Percentiles rank a stretch among this genome's conserved stretches.
phyloP scores from a whole-genome alignment of 2,329 filamentous ascomycete species.

The Calonectria leucothoes region DNA sequence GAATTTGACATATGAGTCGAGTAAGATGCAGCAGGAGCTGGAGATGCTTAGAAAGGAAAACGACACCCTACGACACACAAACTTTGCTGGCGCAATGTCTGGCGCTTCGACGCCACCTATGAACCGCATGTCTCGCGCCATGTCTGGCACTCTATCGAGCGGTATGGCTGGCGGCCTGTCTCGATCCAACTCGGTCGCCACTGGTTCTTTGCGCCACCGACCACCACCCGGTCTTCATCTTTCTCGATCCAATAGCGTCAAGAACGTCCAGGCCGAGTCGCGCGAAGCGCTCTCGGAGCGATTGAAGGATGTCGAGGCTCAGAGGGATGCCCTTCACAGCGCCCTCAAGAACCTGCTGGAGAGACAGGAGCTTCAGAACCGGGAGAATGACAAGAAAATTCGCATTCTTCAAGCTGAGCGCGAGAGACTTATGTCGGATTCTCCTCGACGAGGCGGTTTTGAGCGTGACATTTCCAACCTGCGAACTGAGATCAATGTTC shows the following conservation, averaged over 20 bases:
- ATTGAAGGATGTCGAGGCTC: conserved; percentile 91
- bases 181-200: conserved; percentile 75
- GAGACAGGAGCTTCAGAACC: conserved; percentile 86
- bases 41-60: conserved; percentile 77
- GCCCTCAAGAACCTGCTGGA: conserved; percentile 88
- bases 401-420: conserved; percentile 81
- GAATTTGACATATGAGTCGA: conserved; percentile 81
- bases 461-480: conserved; percentile 84
- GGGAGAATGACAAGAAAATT: conserved; percentile 85
- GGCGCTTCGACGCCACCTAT: conserved; percentile 31
- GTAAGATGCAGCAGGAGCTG: conserved; percentile 89
- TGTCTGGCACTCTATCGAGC: conserved; percentile 62
- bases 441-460: conserved; percentile 82
- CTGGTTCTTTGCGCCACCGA: conserved; percentile 58
- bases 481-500: conserved; percentile 84
- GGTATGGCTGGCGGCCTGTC: conserved; percentile 63
- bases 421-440: conserved; percentile 75
- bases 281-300: conserved; percentile 80
- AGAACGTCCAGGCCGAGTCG: conserved; percentile 65
- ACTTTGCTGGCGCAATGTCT: conserved; percentile 33
- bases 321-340: conserved; percentile 90
- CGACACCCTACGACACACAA: conserved; percentile 62
- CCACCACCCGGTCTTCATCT: conserved; percentile 55
- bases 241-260: conserved; percentile 69
- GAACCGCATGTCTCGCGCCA: conserved; percentile 43